Evolutionary conservation across 1,284 basidiomycete species (phyloP), one percentile per base, ranked within the genome.

Genomic region (Blastosporella zonata): DNA sequence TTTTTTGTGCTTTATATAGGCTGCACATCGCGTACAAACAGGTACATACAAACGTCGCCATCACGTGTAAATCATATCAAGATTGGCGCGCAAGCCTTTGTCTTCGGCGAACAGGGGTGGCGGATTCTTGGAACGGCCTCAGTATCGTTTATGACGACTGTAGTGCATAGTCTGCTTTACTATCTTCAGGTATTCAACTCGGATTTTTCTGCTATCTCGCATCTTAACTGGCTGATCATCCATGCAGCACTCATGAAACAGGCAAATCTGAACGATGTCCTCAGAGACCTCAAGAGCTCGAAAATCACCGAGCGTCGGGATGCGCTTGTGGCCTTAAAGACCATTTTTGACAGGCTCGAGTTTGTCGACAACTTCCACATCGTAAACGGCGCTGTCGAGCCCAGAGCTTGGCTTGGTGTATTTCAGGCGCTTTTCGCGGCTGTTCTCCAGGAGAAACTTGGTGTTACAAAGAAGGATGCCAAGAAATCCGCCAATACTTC

Each of bases 241-340:
- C 12, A 1, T 6, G 21, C 3, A 43, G 41, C 9, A 28, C 41
- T 23, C 25, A 53, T 55, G 49, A 49, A 41, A 31, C 54, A 42
- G 69, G 66, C 61, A 39, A 77, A 69, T 53, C 62, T 80, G 45
- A 71, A 73, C 51, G 62, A 66, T 39, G 77, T 84, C 9, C 64
- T 87, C 27, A 63, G 72, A 6, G 72, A 71, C 48, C 73, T 88
- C 53, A 71, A 73, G 47, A 84, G 82, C 59, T 76, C 81, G 50
- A 92, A 85, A 59, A 71, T 87, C 62, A 87, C 81, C 59, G 85
- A 88, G 22, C 78, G 93, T 8, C 77, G 82, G 51, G 79, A 87
- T 50, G 91, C 82, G 13, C 63, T 90, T 20, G 55, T 71, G 3
- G 61, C 71, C 17, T 69, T 94, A 25, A 78, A 81, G 28, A 73